These are phyloP conservation scores for Kluyveromyces dobzhanskii DNA, from an alignment of 805 yeast genomes.

Conservation along the genomic window DNA sequence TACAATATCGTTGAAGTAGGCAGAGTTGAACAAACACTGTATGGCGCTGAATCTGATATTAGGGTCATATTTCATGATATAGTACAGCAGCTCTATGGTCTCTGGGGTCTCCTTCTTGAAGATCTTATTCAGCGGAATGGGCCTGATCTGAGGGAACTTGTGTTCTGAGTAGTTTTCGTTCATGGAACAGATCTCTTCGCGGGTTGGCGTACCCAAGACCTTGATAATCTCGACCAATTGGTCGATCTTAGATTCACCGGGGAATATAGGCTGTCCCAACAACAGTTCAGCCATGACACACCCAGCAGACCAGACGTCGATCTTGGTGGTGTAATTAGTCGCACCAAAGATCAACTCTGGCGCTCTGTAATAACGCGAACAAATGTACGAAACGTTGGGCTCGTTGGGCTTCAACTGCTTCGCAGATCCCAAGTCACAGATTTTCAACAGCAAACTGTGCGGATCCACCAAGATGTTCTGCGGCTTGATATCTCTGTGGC, in stretches of 20 bases:
- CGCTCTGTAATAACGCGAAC: slow-evolving; percentile 94
- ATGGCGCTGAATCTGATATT: slow-evolving; percentile 50
- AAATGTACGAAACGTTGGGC: slow-evolving; percentile 92
- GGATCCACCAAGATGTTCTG: slow-evolving; percentile 86
- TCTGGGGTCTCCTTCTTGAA: slow-evolving; percentile 43
- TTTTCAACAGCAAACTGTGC: slow-evolving; percentile 69
- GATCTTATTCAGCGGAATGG: slow-evolving; percentile 62
- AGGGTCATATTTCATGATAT: slow-evolving; percentile 63
- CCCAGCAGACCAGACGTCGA: slow-evolving; percentile 96
- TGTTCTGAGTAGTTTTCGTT: slow-evolving; percentile 97
- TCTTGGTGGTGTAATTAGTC: slow-evolving; percentile 90
- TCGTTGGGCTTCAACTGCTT: slow-evolving; percentile 82
- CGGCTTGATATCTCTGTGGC: slow-evolving; percentile 95
- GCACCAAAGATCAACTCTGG: slow-evolving; percentile 98
- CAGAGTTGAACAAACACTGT: slow-evolving; percentile 18
- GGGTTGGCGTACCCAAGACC: slow-evolving; percentile 89
- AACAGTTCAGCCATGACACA: slow-evolving; percentile 97
- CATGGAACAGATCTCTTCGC: slow-evolving; percentile 88
- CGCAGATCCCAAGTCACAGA: slow-evolving; percentile 96
- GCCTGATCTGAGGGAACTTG: slow-evolving; percentile 81
- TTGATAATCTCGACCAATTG: slow-evolving; percentile 95
- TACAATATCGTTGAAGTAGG: slow-evolving; percentile 9
- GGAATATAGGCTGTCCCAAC: slow-evolving; percentile 93
- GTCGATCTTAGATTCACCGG: slow-evolving; percentile 96
- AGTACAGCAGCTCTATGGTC: slow-evolving; percentile 47